These are phyloP conservation scores for Penicillium brasilianum DNA, from an alignment of 2,329 filamentous ascomycete genomes.

Conservation along the genomic window DNA sequence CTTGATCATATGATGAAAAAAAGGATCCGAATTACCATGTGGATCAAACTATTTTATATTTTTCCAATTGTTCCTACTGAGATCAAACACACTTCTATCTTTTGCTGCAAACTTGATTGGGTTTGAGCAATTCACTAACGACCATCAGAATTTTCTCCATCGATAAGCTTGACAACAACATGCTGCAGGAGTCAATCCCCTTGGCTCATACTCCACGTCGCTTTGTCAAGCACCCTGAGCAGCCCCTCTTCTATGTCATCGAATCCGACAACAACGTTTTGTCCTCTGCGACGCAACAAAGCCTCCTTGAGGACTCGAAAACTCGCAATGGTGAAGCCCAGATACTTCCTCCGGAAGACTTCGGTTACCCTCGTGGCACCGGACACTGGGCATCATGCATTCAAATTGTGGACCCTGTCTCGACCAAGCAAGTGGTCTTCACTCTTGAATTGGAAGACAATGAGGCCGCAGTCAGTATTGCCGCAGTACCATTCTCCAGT, in stretches of 20 bases:
- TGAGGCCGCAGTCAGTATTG: constrained; percentile 86
- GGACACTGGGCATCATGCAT: constrained; percentile 97
- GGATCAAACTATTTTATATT: constrained; percentile 54
- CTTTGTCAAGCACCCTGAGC: constrained; percentile 84
- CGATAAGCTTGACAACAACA: constrained; percentile 81
- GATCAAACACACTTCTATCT: constrained; percentile 32
- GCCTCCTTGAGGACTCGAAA: constrained; percentile 73
- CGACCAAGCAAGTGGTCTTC: constrained; percentile 73
- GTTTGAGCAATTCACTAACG: constrained; percentile 22
- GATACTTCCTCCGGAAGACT: constrained; percentile 76
- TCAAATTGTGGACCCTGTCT: constrained; percentile 83
- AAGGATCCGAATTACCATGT: constrained; percentile 45
- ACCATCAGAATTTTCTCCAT: constrained; percentile 79
- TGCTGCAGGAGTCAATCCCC: constrained; percentile 83
- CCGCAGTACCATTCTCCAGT: constrained; percentile 82
- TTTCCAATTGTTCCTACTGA: constrained; percentile 99
- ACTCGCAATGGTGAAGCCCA: constrained; percentile 74
- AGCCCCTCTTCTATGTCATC: constrained; percentile 90
- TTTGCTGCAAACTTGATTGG: not conserved
- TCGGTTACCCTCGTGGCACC: constrained; percentile 82
- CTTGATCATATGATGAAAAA: constrained; percentile 53
- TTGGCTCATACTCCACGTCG: constrained; percentile 89
- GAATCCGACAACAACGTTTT: constrained; percentile 93
- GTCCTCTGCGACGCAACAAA: constrained; percentile 74
- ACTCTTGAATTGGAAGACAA: constrained; percentile 86